phyloP scores from a whole-genome alignment of 257 asterid species.

The Nemophila menziesii region DNA sequence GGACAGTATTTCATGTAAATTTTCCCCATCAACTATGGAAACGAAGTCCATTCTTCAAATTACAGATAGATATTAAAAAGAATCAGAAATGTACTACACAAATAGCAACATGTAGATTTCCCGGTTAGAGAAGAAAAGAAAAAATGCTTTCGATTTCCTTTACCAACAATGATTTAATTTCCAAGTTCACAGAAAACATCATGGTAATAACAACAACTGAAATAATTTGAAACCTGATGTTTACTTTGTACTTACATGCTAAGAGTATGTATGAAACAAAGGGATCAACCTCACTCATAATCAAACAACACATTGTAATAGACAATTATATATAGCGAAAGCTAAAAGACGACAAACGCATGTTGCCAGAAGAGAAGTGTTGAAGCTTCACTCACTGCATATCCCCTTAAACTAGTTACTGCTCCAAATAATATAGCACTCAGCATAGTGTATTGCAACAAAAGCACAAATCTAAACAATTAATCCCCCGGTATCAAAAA shows the following conservation, averaged over 20 bases:
- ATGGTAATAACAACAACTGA: background rate
- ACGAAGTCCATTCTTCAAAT: too few relatives aligned
- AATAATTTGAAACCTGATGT: background rate
- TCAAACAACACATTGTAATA: slow-evolving; percentile 53
- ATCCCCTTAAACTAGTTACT: slow-evolving; percentile 78
- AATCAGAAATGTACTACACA: too few relatives aligned
- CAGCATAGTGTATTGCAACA: slow-evolving; percentile 77
- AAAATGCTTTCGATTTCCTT: background rate
- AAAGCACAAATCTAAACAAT: slow-evolving; percentile 73
- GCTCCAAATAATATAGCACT: slow-evolving; percentile 92
- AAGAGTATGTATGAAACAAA: background rate
- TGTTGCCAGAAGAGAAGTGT: slow-evolving; percentile 94
- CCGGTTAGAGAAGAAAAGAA: background rate
- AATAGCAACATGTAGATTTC: too few relatives aligned
- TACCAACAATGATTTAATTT: background rate
- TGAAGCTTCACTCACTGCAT: slow-evolving; percentile 83
- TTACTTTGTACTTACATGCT: background rate
- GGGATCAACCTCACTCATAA: slow-evolving; percentile 5
- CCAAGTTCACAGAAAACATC: background rate
- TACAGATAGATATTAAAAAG: too few relatives aligned
- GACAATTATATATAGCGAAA: slow-evolving; percentile 49
- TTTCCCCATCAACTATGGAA: too few relatives aligned
- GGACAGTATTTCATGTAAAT: too few relatives aligned
- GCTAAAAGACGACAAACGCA: slow-evolving; percentile 49
- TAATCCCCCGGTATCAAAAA: slow-evolving; percentile 49